phyloP scores from a whole-genome alignment of 768 basidiomycete species.

The Termitomyces sp. region DNA sequence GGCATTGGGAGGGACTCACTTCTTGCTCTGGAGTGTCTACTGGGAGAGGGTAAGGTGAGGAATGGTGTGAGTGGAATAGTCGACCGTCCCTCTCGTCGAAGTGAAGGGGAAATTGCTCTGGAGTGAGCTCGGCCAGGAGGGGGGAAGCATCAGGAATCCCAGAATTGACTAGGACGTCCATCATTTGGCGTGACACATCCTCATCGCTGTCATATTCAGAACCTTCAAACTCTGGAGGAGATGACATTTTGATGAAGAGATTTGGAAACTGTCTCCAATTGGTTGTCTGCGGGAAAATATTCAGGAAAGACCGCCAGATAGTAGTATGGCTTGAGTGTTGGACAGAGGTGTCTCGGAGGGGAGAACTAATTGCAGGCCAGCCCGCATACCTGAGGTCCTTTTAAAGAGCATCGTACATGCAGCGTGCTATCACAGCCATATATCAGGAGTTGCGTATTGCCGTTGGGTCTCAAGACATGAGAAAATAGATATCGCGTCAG shows the following conservation, averaged over 20 bases:
- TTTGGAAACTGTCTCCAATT: background rate
- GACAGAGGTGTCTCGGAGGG: background rate
- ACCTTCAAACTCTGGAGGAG: conserved; percentile 11
- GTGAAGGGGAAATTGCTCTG: conserved; percentile 53
- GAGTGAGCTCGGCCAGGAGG: conserved; percentile 32
- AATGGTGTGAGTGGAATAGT: conserved; percentile 64
- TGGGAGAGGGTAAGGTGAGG: conserved; percentile 66
- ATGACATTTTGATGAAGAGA: conserved; percentile 6
- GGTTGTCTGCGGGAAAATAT: background rate
- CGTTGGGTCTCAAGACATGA: background rate
- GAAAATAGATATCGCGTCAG: background rate
- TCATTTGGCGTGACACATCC: background rate
- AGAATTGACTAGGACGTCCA: background rate
- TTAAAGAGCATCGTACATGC: background rate
- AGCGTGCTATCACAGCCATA: background rate
- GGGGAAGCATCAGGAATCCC: conserved; percentile 9
- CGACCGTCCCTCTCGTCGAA: conserved; percentile 55
- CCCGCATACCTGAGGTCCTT: background rate
- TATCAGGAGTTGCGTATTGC: background rate
- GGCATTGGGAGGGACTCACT: conserved; percentile 34
- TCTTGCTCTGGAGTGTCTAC: conserved; percentile 66
- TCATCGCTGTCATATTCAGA: conserved; percentile 18
- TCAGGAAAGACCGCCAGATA: background rate
- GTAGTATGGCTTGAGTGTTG: background rate
- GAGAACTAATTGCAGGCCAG: background rate